These are phyloP conservation scores for Thelonectria rubi DNA, from an alignment of 2,329 filamentous ascomycete species.

Conservation along the genomic window DNA sequence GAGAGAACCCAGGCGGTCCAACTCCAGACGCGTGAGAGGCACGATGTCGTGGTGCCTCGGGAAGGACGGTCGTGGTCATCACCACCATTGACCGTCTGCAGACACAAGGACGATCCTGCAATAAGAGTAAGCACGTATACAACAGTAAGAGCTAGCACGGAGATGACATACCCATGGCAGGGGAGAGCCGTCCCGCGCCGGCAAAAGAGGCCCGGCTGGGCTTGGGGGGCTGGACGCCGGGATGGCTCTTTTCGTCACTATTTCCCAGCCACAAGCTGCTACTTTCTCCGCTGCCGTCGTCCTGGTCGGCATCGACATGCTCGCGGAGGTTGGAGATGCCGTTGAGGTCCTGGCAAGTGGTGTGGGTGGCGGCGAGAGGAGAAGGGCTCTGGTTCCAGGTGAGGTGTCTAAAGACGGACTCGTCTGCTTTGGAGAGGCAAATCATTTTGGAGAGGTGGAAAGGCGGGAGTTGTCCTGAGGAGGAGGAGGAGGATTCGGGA, in stretches of 20 bases:
- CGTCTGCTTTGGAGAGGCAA: constrained; percentile 64
- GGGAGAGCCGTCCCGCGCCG: constrained; percentile 46
- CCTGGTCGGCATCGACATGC: constrained; percentile 49
- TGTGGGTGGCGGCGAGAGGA: constrained; percentile 57
- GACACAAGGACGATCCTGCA: constrained; percentile 46
- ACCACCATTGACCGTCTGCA: constrained; percentile 49
- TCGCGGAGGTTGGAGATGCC: constrained; percentile 62
- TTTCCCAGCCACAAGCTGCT: constrained; percentile 33
- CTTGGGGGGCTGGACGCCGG: constrained; percentile 31
- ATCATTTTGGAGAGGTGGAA: constrained; percentile 53
- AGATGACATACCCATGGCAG: constrained; percentile 37
- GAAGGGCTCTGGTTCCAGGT: constrained; percentile 65
- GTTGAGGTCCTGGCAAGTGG: constrained; percentile 64
- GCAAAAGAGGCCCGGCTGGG: constrained; percentile 25
- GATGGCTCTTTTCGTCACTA: constrained; percentile 41
- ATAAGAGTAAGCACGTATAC: constrained; percentile 8
- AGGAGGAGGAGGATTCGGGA: constrained; percentile 11
- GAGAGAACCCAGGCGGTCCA: constrained; percentile 55
- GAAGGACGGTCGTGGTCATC: constrained; percentile 50
- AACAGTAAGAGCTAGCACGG: background rate
- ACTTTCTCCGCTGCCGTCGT: constrained; percentile 44
- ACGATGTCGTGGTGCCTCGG: constrained; percentile 43
- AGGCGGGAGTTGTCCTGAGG: background rate
- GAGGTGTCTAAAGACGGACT: constrained; percentile 56
- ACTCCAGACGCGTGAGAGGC: constrained; percentile 48